Evolutionary conservation across 805 yeast species (phyloP).

Genomic region (Saturnispora silvae): DNA sequence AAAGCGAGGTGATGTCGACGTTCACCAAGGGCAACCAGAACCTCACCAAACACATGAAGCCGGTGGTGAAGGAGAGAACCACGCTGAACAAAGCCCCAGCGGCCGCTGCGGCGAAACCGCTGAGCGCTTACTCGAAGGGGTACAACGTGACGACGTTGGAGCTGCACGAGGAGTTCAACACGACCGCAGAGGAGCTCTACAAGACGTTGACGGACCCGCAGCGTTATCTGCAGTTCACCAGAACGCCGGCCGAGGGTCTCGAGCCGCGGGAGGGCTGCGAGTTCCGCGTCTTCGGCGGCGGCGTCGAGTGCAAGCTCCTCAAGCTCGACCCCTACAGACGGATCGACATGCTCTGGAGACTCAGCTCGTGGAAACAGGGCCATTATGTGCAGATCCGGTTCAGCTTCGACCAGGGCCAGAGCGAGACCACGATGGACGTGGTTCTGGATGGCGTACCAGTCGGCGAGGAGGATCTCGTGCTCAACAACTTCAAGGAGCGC

Average conservation of each 20-base stretch:
- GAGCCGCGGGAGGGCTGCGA: slow-evolving; percentile 49
- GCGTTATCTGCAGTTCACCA: slow-evolving; percentile 84
- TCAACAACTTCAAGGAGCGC: slow-evolving; percentile 77
- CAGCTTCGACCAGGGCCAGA: slow-evolving; percentile 62
- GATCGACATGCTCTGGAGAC: slow-evolving; percentile 76
- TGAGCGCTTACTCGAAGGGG: slow-evolving; percentile 34
- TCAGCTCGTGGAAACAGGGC: slow-evolving; percentile 79
- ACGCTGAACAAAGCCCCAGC: slow-evolving; percentile 17
- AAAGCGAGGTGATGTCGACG: slow-evolving; percentile 47
- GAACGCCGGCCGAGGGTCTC: slow-evolving; percentile 50
- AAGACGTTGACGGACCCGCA: slow-evolving; percentile 65
- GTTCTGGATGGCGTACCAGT: slow-evolving; percentile 83
- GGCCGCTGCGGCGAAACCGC: slow-evolving; percentile 11
- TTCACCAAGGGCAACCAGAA: slow-evolving; percentile 43
- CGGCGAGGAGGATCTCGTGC: slow-evolving; percentile 87
- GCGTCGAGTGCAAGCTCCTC: slow-evolving; percentile 59
- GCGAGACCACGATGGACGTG: slow-evolving; percentile 71
- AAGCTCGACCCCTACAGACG: slow-evolving; percentile 47
- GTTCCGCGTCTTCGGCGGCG: slow-evolving; percentile 78
- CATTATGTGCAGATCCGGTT: slow-evolving; percentile 65
- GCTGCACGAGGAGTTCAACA: slow-evolving; percentile 71
- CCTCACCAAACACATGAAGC: slow-evolving; percentile 16
- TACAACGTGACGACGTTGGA: slow-evolving; percentile 76
- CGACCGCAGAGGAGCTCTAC: slow-evolving; percentile 79
- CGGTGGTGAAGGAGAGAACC: slow-evolving; percentile 22